A percentile compares a stretch with the other conserved stretches of the same genome.
These are phyloP conservation scores for Lanmaoa pseudosensibilis DNA, from an alignment of 768 basidiomycete genomes.

Conservation along the genomic window DNA sequence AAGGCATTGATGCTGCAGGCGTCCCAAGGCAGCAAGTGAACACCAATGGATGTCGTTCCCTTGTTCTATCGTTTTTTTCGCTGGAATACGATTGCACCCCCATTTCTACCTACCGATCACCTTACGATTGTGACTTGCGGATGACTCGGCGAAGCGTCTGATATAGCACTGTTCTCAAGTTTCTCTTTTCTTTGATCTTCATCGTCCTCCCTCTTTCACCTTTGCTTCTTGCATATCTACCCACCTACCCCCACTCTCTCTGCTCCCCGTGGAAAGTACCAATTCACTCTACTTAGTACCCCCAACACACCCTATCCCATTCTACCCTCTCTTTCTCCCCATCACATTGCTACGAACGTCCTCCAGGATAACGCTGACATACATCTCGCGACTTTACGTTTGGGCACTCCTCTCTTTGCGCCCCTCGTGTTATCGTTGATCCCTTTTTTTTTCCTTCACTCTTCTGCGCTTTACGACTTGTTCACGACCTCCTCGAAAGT, in stretches of 20 bases:
- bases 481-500: slow-evolving; percentile 13
- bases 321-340: not conserved
- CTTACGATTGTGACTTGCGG: not conserved
- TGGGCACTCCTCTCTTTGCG: not conserved
- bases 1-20: slow-evolving; percentile 48
- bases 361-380: slow-evolving; percentile 6
- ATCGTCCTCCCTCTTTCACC: not conserved
- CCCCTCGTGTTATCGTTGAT: not conserved
- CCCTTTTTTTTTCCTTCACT: not conserved
- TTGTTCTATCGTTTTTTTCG: not conserved
- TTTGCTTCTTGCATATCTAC: slow-evolving; percentile 10
- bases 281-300: slow-evolving; percentile 2
- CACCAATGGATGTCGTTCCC: not conserved
- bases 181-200: slow-evolving; percentile 6
- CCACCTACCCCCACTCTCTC: slow-evolving; percentile 2
- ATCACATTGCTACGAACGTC: slow-evolving; percentile 8
- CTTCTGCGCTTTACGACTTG: slow-evolving; percentile 6
- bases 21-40: slow-evolving; percentile 29
- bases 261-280: slow-evolving; percentile 9
- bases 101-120: not conserved
- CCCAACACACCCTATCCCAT: not conserved
- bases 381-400: not conserved
- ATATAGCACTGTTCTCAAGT: not conserved
- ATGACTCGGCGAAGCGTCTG: not conserved
- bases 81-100: not conserved